These are phyloP conservation scores for Psilocybe sp. DNA, from an alignment of 768 basidiomycete species.

Conservation along the genomic window DNA sequence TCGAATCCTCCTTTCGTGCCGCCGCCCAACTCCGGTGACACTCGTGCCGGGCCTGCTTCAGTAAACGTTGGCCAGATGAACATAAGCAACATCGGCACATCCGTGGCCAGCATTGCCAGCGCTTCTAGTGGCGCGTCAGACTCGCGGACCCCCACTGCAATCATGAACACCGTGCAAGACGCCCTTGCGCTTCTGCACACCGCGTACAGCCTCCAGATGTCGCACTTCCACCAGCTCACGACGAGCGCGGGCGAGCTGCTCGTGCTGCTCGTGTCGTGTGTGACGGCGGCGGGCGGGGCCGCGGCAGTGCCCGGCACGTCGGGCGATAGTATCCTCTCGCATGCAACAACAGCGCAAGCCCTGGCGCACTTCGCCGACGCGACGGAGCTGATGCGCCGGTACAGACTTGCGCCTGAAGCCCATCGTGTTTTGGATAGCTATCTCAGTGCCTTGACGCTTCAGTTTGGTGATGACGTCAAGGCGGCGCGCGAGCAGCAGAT, in stretches of 20 bases:
- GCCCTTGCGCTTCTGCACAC: constrained; percentile 57
- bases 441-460: constrained; percentile 52
- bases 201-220: constrained; percentile 51
- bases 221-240: constrained; percentile 56
- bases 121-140: too few species aligned
- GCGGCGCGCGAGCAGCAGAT: constrained; percentile 68
- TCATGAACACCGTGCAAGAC: constrained; percentile 58
- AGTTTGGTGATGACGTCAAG: constrained; percentile 70
- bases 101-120: too few species aligned
- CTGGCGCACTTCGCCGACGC: constrained; percentile 47
- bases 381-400: constrained; percentile 49
- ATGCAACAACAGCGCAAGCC: constrained; percentile 60
- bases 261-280: constrained; percentile 56
- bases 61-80: too few species aligned
- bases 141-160: constrained; percentile 33
- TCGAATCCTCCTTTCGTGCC: too few species aligned
- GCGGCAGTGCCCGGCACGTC: too few species aligned
- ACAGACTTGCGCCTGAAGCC: constrained; percentile 49
- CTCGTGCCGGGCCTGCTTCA: too few species aligned
- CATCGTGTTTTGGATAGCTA: constrained; percentile 61
- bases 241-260: constrained; percentile 64
- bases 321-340: constrained; percentile 33
- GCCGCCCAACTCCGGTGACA: too few species aligned
- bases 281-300: constrained; percentile 34
- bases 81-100: too few species aligned